Evolutionary conservation across 2,329 filamentous ascomycete genomes (phyloP).

Genomic region (Fusarium euwallaceae): DNA sequence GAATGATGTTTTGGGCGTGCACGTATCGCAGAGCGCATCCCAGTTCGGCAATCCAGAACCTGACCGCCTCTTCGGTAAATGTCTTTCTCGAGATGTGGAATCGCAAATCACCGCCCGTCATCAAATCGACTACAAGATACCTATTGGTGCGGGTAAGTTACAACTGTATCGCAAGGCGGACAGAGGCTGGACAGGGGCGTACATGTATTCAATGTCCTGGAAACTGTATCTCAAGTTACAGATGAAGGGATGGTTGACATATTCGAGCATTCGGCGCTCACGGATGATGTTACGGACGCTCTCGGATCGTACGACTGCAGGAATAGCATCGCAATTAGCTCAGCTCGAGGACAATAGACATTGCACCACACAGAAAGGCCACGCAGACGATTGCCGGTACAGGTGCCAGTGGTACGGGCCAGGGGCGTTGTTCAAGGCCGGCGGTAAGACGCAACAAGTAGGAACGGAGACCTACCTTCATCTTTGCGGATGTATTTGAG

Average conservation of each 20-base stretch:
- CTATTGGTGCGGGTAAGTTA: slow-evolving; percentile 58
- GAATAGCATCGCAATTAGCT: slow-evolving; percentile 44
- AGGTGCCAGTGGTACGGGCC: slow-evolving; percentile 6
- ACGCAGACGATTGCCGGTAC: not conserved
- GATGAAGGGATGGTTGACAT: slow-evolving; percentile 97
- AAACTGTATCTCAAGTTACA: slow-evolving; percentile 99
- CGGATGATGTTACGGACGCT: slow-evolving; percentile 98
- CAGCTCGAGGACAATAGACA: slow-evolving; percentile 10
- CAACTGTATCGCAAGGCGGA: not conserved
- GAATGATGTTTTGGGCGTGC: slow-evolving; percentile 87
- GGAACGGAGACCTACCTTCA: slow-evolving; percentile 76
- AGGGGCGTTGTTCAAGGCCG: slow-evolving; percentile 6
- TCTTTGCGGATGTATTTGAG: slow-evolving; percentile 99
- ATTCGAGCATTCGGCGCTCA: slow-evolving; percentile 97
- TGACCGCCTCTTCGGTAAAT: slow-evolving; percentile 96
- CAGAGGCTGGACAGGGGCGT: slow-evolving; percentile 52
- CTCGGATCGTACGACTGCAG: slow-evolving; percentile 91
- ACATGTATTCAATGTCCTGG: slow-evolving; percentile 99
- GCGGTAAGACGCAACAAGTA: slow-evolving; percentile 1
- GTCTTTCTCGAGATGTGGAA: slow-evolving; percentile 99
- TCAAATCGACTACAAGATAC: slow-evolving; percentile 97
- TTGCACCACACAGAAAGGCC: slow-evolving; percentile 6
- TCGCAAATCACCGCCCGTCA: slow-evolving; percentile 96
- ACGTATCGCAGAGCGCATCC: slow-evolving; percentile 92
- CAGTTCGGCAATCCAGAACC: slow-evolving; percentile 96